These are phyloP conservation scores for Polysphondylium violaceum DNA, from an alignment of 78 protist genomes.

Conservation along the genomic window DNA sequence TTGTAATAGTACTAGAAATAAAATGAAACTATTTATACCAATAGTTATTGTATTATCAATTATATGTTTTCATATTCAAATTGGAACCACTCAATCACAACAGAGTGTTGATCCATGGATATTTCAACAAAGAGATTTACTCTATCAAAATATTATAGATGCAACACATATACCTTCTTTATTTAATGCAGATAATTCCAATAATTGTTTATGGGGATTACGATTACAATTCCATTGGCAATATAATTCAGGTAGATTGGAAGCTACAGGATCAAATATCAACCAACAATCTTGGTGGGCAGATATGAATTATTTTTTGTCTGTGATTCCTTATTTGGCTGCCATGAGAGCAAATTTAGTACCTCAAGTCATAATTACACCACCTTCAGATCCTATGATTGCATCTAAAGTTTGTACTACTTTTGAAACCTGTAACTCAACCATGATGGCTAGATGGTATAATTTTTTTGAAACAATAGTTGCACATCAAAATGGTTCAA, in stretches of 20 bases:
- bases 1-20: no score
- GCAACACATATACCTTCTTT: not conserved
- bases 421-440: constrained; percentile 3
- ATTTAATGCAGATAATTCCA: constrained; percentile 8
- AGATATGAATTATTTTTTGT: constrained; percentile 59
- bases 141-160: constrained; percentile 1
- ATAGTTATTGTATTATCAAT: no score
- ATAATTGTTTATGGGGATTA: constrained; percentile 34
- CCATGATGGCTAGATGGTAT: constrained; percentile 17
- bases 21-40: no score
- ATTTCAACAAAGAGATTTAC: not conserved
- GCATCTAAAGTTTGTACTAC: not conserved
- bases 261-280: not conserved
- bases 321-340: constrained; percentile 43
- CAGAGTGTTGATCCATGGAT: constrained; percentile 74
- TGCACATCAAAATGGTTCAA: not conserved
- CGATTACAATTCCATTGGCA: constrained; percentile 51
- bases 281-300: constrained; percentile 32
- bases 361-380: constrained; percentile 5
- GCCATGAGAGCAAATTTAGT: constrained; percentile 25
- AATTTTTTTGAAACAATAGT: not conserved
- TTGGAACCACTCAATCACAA: no score
- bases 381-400: not conserved
- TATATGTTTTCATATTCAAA: no score
- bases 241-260: constrained; percentile 11